These are phyloP conservation scores for Thraustochytrium sp. DNA, from an alignment of 352 stramenopile genomes.

Conservation along the genomic window DNA sequence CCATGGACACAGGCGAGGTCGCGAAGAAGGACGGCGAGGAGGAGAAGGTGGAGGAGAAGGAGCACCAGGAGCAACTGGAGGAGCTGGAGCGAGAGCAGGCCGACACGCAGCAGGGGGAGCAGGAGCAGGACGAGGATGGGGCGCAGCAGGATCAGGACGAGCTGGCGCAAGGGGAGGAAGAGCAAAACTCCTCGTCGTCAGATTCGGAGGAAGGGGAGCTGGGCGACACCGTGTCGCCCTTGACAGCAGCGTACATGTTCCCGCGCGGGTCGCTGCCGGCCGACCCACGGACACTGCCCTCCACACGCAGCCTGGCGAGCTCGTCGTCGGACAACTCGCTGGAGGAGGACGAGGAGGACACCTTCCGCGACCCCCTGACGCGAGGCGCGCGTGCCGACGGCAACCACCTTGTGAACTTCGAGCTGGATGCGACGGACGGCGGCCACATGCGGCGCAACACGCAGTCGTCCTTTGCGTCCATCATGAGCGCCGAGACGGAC, in stretches of 20 bases:
- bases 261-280: background rate
- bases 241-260: background rate
- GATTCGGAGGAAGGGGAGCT: background rate
- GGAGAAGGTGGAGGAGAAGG: background rate
- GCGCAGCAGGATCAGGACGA: background rate
- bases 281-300: background rate
- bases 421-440: background rate
- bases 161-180: no score
- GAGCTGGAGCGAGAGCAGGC: background rate
- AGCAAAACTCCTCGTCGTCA: no score
- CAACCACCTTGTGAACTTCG: background rate
- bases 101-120: background rate
- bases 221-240: background rate
- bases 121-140: background rate
- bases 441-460: background rate
- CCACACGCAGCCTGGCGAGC: background rate
- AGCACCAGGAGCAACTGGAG: background rate
- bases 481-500: background rate
- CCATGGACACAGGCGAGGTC: no score
- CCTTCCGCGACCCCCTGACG: no score
- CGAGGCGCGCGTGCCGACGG: background rate
- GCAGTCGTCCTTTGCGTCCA: background rate
- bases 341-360: no score
- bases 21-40: no score
- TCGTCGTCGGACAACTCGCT: background rate